phyloP scores from a whole-genome alignment of 352 stramenopile species.

The Pythium oligandrum region DNA sequence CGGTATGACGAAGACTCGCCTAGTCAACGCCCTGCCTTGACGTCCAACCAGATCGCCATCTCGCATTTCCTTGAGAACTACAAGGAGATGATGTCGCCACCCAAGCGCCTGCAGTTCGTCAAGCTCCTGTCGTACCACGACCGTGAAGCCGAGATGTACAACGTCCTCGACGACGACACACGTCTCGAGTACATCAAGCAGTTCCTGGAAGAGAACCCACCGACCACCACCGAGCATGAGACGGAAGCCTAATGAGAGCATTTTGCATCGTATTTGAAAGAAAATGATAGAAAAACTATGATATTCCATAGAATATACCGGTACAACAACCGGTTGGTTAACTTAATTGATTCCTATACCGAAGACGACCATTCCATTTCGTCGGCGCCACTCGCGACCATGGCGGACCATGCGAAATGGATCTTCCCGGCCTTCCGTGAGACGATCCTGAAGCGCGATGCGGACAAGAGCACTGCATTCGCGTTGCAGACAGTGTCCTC shows the following conservation, averaged over 20 bases:
- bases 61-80: slow-evolving; percentile 35
- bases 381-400: not conserved
- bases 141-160: slow-evolving; percentile 57
- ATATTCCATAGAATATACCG: too few species aligned
- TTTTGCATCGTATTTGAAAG: too few species aligned
- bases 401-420: slow-evolving; percentile 12
- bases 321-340: too few species aligned
- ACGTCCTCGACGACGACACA: slow-evolving; percentile 44
- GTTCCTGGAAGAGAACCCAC: slow-evolving; percentile 12
- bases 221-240: too few species aligned
- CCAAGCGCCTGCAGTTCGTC: slow-evolving; percentile 30
- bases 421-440: slow-evolving; percentile 8
- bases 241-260: too few species aligned
- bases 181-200: slow-evolving; percentile 35
- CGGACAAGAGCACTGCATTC: not conserved
- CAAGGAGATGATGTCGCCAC: slow-evolving; percentile 21
- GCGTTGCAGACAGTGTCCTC: slow-evolving; percentile 46
- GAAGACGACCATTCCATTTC: not conserved
- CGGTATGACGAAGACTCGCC: slow-evolving; percentile 5
- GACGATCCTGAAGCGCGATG: slow-evolving; percentile 5
- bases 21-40: slow-evolving; percentile 8
- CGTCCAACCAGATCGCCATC: slow-evolving; percentile 35
- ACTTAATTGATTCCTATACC: too few species aligned
- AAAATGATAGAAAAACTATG: too few species aligned
- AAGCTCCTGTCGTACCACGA: slow-evolving; percentile 42